Conservation (phyloP, 1,139 yeast genomes). For the Hemisphaericaspora xylofermentans region DNA sequence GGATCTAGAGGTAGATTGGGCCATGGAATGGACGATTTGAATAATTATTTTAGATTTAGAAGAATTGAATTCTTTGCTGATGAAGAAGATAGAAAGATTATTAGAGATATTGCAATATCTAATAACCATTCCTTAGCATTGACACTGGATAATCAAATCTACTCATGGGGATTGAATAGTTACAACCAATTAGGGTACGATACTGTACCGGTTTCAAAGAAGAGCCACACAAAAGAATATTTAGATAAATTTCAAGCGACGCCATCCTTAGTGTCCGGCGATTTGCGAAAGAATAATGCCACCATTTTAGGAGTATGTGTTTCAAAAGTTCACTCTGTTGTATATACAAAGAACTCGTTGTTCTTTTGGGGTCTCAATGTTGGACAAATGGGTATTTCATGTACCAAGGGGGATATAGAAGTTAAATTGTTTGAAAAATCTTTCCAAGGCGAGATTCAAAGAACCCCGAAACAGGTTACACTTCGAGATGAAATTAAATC, state of each 20-base stretch:
- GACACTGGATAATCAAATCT: constrained; percentile 52
- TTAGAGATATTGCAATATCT: constrained; percentile 51
- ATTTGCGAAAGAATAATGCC: constrained; percentile 30
- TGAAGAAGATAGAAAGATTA: constrained; percentile 21
- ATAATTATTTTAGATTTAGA: constrained; percentile 38
- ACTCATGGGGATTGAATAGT: constrained; percentile 77
- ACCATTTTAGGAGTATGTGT: constrained; percentile 57
- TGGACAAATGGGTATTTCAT: constrained; percentile 77
- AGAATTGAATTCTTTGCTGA: constrained; percentile 27
- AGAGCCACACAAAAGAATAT: constrained; percentile 22
- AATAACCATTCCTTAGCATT: constrained; percentile 65
- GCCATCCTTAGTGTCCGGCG: constrained; percentile 55
- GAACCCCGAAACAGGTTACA: constrained; percentile 43
- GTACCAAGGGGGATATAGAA: constrained; percentile 21
- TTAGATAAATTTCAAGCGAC: constrained; percentile 38
- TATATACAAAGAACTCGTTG: constrained; percentile 51
- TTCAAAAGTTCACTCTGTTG: constrained; percentile 73
- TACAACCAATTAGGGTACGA: constrained; percentile 65
- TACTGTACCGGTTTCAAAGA: constrained; percentile 25
- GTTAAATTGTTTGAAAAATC: constrained; percentile 28
- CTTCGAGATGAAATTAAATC: constrained; percentile 53
- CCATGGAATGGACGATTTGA: constrained; percentile 37
- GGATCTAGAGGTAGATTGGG: constrained; percentile 77
- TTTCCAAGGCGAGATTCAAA: constrained; percentile 36
- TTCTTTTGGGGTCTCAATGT: constrained; percentile 79